Conservation (phyloP, 2,329 filamentous ascomycete species). For the Trichophaea hybrida region DNA sequence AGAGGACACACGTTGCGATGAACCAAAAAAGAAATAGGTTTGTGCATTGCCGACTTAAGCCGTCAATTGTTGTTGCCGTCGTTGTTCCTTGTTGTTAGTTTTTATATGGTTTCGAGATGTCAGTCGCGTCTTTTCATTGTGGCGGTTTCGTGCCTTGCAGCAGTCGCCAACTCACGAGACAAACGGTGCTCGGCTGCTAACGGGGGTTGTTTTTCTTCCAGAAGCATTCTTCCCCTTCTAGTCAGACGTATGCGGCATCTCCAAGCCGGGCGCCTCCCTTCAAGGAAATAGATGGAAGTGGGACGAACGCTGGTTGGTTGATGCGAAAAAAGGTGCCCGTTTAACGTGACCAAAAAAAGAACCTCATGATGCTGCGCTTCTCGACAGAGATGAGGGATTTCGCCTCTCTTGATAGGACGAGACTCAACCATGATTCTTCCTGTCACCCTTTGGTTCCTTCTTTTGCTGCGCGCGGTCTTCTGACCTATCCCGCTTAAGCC, state of each 20-base stretch:
- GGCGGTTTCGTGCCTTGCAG: background rate
- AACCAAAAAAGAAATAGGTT: background rate
- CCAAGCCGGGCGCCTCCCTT: background rate
- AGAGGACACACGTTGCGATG: background rate
- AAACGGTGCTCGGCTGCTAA: background rate
- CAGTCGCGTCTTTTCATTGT: background rate
- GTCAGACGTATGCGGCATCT: background rate
- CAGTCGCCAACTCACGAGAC: background rate
- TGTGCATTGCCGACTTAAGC: background rate
- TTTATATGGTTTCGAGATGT: background rate
- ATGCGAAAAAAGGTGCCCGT: background rate
- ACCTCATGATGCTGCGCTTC: background rate
- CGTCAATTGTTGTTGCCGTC: background rate
- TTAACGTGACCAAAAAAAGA: background rate
- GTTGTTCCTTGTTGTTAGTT: background rate
- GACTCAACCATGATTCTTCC: background rate
- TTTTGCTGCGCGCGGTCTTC: background rate
- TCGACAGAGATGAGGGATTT: background rate
- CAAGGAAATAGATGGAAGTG: background rate
- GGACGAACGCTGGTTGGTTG: background rate
- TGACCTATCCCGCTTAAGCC: background rate
- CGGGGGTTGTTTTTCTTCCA: background rate
- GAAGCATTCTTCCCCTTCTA: background rate
- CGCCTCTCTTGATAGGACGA: background rate
- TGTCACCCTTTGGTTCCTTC: too few relatives aligned